These are phyloP conservation scores for Nannizziopsis barbatae DNA, from an alignment of 2,329 filamentous ascomycete species.

Conservation along the genomic window DNA sequence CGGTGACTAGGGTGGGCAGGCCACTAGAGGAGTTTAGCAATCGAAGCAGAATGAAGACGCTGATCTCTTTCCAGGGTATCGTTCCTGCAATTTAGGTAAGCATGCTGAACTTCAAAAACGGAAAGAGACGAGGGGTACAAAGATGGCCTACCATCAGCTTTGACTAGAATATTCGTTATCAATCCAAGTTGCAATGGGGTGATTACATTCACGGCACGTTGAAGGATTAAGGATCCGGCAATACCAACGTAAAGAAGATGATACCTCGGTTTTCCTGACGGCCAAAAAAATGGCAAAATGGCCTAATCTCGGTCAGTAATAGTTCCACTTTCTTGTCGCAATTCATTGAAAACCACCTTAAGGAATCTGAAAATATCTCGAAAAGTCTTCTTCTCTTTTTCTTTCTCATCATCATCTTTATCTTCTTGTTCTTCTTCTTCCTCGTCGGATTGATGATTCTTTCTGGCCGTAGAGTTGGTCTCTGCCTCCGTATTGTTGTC, in stretches of 20 bases:
- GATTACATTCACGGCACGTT: slow-evolving; percentile 63
- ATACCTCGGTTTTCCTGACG: slow-evolving; percentile 52
- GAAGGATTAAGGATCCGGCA: slow-evolving; percentile 54
- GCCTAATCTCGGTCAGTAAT: slow-evolving; percentile 37
- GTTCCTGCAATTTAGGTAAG: slow-evolving; percentile 18
- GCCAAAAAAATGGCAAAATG: slow-evolving; percentile 71
- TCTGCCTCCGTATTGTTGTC: background rate
- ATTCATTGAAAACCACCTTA: slow-evolving; percentile 4
- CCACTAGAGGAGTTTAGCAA: slow-evolving; percentile 44
- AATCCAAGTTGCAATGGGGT: slow-evolving; percentile 73
- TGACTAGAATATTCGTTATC: slow-evolving; percentile 58
- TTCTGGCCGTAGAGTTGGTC: background rate
- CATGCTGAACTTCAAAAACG: background rate
- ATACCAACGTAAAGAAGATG: slow-evolving; percentile 59
- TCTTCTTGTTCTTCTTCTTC: background rate
- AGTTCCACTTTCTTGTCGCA: background rate
- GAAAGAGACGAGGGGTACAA: background rate
- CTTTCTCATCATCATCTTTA: background rate
- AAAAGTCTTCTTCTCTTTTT: slow-evolving; percentile 5
- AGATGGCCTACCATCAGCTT: slow-evolving; percentile 32
- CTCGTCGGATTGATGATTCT: background rate
- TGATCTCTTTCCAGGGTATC: slow-evolving; percentile 45
- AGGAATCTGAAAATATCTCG: slow-evolving; percentile 8
- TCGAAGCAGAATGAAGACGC: slow-evolving; percentile 40
- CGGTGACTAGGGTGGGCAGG: slow-evolving; percentile 40